A percentile compares a stretch with the other conserved stretches of the same genome.
phyloP scores from a whole-genome alignment of 805 yeast genomes.

The Ogataea degrootiae region DNA sequence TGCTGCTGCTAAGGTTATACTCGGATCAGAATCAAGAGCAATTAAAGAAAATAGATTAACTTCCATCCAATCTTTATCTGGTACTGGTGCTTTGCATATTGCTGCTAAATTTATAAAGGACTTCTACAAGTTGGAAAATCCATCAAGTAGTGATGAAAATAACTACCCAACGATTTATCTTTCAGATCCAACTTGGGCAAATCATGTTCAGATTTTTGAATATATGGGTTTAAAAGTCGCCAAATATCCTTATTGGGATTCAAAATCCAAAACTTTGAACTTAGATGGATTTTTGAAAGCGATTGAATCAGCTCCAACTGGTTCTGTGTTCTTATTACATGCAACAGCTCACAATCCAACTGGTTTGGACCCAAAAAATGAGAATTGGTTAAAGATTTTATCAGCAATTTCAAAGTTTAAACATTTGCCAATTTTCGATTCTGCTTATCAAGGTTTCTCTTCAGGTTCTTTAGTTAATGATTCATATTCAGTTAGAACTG shows the following conservation, averaged over 20 bases:
- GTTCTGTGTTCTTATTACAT: constrained; percentile 79
- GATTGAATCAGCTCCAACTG: constrained; percentile 62
- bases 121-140: constrained; percentile 33
- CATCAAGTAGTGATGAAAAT: constrained; percentile 21
- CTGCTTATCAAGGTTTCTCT: constrained; percentile 97
- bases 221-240: constrained; percentile 62
- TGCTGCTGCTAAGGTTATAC: constrained; percentile 68
- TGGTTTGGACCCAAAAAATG: constrained; percentile 85
- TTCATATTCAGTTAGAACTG: constrained; percentile 74
- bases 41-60: constrained; percentile 44
- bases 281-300: constrained; percentile 61
- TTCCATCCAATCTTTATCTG: constrained; percentile 75
- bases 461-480: constrained; percentile 80
- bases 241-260: constrained; percentile 84
- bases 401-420: constrained; percentile 52
- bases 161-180: constrained; percentile 51
- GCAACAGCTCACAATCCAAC: constrained; percentile 99
- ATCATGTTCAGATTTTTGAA: constrained; percentile 81
- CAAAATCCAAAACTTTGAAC: constrained; percentile 63
- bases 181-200: constrained; percentile 96
- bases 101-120: constrained; percentile 67
- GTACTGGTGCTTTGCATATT: constrained; percentile 88
- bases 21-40: constrained; percentile 57
- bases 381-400: constrained; percentile 74
- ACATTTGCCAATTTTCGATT: constrained; percentile 83